phyloP scores from a whole-genome alignment of 192 early-diverging fungal species.

The Podila horticola region DNA sequence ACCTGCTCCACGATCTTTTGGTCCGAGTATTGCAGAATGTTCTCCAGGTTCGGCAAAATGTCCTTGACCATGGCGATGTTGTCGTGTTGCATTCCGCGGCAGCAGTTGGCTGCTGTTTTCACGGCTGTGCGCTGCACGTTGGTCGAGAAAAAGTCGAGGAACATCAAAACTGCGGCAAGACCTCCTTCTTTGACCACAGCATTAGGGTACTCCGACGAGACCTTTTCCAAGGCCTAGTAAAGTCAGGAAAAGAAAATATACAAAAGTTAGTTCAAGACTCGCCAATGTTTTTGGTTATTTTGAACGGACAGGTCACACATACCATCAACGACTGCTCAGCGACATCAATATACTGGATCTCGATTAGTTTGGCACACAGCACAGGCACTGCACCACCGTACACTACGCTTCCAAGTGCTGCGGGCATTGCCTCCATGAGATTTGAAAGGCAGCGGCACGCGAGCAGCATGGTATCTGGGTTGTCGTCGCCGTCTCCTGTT shows the following conservation, averaged over 20 bases:
- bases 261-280: not conserved
- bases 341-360: conserved; percentile 93
- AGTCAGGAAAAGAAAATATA: conserved; percentile 5
- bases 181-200: conserved; percentile 79
- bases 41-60: conserved; percentile 77
- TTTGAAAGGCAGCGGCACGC: conserved; percentile 92
- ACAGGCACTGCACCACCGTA: conserved; percentile 74
- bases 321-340: conserved; percentile 88
- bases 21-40: conserved; percentile 75
- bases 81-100: conserved; percentile 60
- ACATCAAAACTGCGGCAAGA: conserved; percentile 79
- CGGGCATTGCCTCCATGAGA: conserved; percentile 88
- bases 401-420: conserved; percentile 68
- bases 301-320: conserved; percentile 11
- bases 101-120: conserved; percentile 78
- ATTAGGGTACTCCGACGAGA: conserved; percentile 77
- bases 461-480: conserved; percentile 86
- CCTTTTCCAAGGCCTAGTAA: conserved; percentile 74
- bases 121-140: conserved; percentile 86
- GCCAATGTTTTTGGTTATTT: not conserved
- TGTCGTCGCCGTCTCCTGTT: conserved; percentile 53
- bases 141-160: conserved; percentile 90
- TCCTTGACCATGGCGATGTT: conserved; percentile 70
- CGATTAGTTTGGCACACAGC: conserved; percentile 79
- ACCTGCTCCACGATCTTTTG: conserved; percentile 77